Percentiles rank a stretch among this genome's conserved stretches.
These are phyloP conservation scores for Polytolypa hystricis DNA, from an alignment of 2,329 filamentous ascomycete species.

Conservation along the genomic window DNA sequence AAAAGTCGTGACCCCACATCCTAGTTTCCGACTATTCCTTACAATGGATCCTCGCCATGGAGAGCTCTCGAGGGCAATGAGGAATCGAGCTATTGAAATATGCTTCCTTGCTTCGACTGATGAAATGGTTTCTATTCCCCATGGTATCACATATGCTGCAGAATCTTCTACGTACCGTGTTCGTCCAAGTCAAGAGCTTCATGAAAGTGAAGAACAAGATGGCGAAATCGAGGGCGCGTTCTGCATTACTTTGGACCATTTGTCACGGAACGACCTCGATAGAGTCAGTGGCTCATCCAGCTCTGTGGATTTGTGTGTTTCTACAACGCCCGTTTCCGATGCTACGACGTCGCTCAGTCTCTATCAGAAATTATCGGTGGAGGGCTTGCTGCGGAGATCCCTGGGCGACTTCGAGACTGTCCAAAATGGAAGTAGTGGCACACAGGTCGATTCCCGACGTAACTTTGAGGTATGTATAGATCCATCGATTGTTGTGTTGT, in stretches of 20 bases:
- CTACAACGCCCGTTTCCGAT: too few species aligned
- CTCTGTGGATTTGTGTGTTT: slow-evolving; percentile 13
- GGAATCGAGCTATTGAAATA: slow-evolving; percentile 87
- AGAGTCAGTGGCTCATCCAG: slow-evolving; percentile 23
- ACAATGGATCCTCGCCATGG: slow-evolving; percentile 88
- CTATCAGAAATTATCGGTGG: slow-evolving; percentile 23
- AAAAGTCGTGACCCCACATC: slow-evolving; percentile 67
- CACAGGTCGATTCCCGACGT: slow-evolving; percentile 3
- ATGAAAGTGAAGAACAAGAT: slow-evolving; percentile 9
- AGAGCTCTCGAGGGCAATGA: slow-evolving; percentile 90
- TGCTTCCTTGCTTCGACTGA: slow-evolving; percentile 48
- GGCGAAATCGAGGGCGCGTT: slow-evolving; percentile 13
- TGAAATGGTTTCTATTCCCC: slow-evolving; percentile 9
- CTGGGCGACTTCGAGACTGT: slow-evolving; percentile 14
- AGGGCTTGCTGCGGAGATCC: slow-evolving; percentile 9
- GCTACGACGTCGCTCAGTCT: too few species aligned
- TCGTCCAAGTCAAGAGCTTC: slow-evolving; percentile 22
- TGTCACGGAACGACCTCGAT: slow-evolving; percentile 24
- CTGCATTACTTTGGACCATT: slow-evolving; percentile 27
- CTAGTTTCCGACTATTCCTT: slow-evolving; percentile 82
- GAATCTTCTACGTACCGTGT: slow-evolving; percentile 31
- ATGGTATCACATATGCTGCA: slow-evolving; percentile 25
- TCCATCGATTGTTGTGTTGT: background rate
- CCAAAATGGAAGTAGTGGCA: slow-evolving; percentile 1
- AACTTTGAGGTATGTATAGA: slow-evolving; percentile 9